phyloP scores from a whole-genome alignment of 768 basidiomycete genomes.

The Arthromyces matolae region DNA sequence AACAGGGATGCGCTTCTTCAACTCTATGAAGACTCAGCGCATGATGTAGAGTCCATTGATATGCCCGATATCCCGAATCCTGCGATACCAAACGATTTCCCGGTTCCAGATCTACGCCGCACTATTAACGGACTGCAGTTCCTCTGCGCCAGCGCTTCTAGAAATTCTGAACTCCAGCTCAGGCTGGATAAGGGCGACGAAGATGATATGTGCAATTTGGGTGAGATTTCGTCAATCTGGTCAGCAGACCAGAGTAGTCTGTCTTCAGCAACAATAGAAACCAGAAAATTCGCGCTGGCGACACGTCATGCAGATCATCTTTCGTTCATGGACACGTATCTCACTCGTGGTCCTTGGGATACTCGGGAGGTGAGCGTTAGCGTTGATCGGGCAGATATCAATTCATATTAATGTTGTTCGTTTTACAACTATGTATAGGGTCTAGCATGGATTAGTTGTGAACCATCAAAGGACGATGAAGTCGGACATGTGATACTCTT shows the following conservation, averaged over 20 bases:
- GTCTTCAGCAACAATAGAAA: too few species aligned
- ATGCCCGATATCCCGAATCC: constrained; percentile 26
- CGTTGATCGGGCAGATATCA: background rate
- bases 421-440: constrained; percentile 20
- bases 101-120: constrained; percentile 57
- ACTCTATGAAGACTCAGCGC: constrained; percentile 39
- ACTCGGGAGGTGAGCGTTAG: constrained; percentile 36
- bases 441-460: constrained; percentile 30
- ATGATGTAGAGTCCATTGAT: constrained; percentile 28
- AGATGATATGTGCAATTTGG: constrained; percentile 14
- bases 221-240: too few species aligned
- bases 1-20: constrained; percentile 37
- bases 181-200: constrained; percentile 4
- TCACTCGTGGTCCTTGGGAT: constrained; percentile 34
- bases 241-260: constrained; percentile 7
- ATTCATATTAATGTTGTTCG: constrained; percentile 5
- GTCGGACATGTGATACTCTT: constrained; percentile 45
- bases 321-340: constrained; percentile 54
- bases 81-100: constrained; percentile 17
- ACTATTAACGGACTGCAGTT: constrained; percentile 64
- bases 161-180: constrained; percentile 2
- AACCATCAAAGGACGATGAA: constrained; percentile 50
- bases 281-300: too few species aligned
- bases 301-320: constrained; percentile 36
- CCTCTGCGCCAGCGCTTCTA: constrained; percentile 29